Conservation (phyloP, 1,139 yeast genomes). For the Taphrina confusa region DNA sequence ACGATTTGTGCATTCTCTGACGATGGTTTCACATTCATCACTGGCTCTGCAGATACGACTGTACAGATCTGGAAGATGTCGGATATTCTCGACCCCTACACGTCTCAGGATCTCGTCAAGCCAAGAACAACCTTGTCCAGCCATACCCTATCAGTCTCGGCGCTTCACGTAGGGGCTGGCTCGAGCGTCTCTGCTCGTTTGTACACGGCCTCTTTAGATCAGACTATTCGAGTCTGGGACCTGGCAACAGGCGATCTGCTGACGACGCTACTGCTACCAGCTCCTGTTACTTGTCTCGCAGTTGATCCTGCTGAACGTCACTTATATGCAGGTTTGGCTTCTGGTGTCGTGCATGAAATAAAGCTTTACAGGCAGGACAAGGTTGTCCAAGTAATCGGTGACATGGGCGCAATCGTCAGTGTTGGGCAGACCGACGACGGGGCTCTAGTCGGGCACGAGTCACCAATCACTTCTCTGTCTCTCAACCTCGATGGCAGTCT, state of each 20-base stretch:
- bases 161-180: slow-evolving; percentile 58
- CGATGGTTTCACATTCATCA: slow-evolving; percentile 68
- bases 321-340: slow-evolving; percentile 65
- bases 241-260: slow-evolving; percentile 50
- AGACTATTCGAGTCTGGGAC: slow-evolving; percentile 61
- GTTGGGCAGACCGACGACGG: slow-evolving; percentile 40
- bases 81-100: slow-evolving; percentile 56
- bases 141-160: slow-evolving; percentile 75
- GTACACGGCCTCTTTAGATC: slow-evolving; percentile 71
- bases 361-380: slow-evolving; percentile 52
- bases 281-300: slow-evolving; percentile 59
- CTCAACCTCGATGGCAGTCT: slow-evolving; percentile 76
- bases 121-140: slow-evolving; percentile 62
- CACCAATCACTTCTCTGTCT: slow-evolving; percentile 55
- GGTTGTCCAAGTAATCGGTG: slow-evolving; percentile 56
- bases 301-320: slow-evolving; percentile 83
- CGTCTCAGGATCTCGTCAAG: slow-evolving; percentile 46
- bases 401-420: slow-evolving; percentile 53
- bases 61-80: slow-evolving; percentile 70
- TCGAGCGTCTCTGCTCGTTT: slow-evolving; percentile 61
- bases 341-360: slow-evolving; percentile 63
- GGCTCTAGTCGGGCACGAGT: slow-evolving; percentile 43
- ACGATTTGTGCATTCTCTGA: slow-evolving; percentile 59
- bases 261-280: slow-evolving; percentile 69
- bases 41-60: slow-evolving; percentile 83